Conservation (phyloP, 352 stramenopile genomes). For the Hyphochytrium catenoides region DNA sequence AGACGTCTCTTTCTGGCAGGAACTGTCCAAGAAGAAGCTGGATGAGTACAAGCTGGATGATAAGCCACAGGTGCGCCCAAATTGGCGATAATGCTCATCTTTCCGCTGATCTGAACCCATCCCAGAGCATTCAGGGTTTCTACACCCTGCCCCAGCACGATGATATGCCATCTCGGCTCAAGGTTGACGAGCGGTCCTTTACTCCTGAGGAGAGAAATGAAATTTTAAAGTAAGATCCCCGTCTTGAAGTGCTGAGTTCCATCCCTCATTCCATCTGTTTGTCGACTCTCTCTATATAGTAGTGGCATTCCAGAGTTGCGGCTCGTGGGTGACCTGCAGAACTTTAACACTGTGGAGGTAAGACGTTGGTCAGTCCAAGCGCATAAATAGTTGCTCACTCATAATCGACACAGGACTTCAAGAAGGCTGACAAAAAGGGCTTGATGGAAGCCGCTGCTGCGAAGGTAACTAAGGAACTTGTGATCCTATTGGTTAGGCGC, state of each 20-base stretch:
- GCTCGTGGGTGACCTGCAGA: constrained; percentile 31
- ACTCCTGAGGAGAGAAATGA: background rate
- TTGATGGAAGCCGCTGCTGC: constrained; percentile 25
- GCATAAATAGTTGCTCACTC: background rate
- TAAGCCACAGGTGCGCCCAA: constrained; percentile 18
- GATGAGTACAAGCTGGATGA: constrained; percentile 51
- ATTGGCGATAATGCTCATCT: background rate
- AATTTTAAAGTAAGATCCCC: background rate
- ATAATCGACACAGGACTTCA: constrained; percentile 29
- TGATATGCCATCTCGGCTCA: constrained; percentile 33
- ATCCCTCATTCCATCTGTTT: constrained; percentile 3
- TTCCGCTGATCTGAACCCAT: background rate
- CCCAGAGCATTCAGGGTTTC: constrained; percentile 25
- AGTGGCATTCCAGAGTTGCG: constrained; percentile 48
- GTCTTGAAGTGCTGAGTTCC: background rate
- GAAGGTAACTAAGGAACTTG: constrained; percentile 3
- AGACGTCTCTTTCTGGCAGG: constrained; percentile 57
- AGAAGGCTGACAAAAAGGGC: constrained; percentile 43
- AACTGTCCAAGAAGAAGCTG: constrained; percentile 40
- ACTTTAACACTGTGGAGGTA: constrained; percentile 65
- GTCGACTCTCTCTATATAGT: constrained; percentile 13
- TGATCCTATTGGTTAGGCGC: background rate
- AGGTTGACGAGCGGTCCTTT: constrained; percentile 45
- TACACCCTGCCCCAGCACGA: constrained; percentile 29
- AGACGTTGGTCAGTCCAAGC: background rate